Percentiles rank a stretch among this genome's conserved stretches.
Evolutionary conservation across 2,329 filamentous ascomycete species (phyloP).

Genomic region (Fusarium sp.): DNA sequence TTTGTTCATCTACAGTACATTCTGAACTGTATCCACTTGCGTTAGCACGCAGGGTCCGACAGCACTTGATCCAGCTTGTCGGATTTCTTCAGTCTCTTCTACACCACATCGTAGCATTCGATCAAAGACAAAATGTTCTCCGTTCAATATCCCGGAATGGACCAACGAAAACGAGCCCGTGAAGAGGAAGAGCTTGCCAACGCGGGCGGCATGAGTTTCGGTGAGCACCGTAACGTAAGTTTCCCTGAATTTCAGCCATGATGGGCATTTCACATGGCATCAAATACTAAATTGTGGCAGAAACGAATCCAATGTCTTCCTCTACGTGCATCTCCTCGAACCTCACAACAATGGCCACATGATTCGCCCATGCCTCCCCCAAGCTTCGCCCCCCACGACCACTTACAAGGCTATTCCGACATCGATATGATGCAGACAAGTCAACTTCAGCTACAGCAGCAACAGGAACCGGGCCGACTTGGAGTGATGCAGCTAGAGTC

Average conservation of each 20-base stretch:
- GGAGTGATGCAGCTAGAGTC: constrained; percentile 34
- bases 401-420: constrained; percentile 56
- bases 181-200: constrained; percentile 60
- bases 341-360: constrained; percentile 49
- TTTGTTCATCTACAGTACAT: constrained; percentile 20
- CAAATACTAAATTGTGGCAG: constrained; percentile 52
- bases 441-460: constrained; percentile 22
- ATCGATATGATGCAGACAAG: constrained; percentile 65
- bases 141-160: constrained; percentile 49
- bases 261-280: constrained; percentile 1
- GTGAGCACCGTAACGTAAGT: constrained; percentile 65
- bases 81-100: constrained; percentile 20
- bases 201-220: constrained; percentile 59
- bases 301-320: constrained; percentile 69
- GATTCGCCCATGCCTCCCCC: constrained; percentile 56
- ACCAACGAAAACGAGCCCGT: constrained; percentile 61
- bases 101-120: constrained; percentile 11
- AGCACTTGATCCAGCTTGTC: constrained; percentile 27
- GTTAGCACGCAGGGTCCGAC: constrained; percentile 43
- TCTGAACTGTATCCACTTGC: constrained; percentile 41
- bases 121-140: constrained; percentile 55
- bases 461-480: constrained; percentile 18
- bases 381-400: constrained; percentile 58
- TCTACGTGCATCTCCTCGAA: constrained; percentile 60
- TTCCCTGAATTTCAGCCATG: not conserved